Percentiles rank a stretch among this genome's conserved stretches.
These are phyloP conservation scores for Polyporus tsugae DNA, from an alignment of 1,284 basidiomycete genomes.

Conservation along the genomic window DNA sequence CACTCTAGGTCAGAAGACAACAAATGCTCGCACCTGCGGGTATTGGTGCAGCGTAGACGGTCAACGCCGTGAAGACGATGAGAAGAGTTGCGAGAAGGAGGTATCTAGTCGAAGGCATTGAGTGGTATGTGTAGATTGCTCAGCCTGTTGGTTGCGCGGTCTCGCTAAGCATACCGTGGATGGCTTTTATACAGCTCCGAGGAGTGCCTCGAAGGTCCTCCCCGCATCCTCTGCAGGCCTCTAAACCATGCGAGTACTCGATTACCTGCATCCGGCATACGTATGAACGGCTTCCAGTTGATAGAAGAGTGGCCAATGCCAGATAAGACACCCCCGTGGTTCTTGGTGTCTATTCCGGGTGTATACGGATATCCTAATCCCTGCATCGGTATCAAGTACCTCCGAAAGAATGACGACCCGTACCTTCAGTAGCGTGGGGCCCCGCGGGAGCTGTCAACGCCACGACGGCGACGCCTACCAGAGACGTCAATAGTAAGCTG, in stretches of 20 bases:
- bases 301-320: neutral
- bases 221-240: neutral
- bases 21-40: neutral
- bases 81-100: neutral
- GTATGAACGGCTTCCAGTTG: neutral
- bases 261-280: neutral
- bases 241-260: neutral
- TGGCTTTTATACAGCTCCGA: neutral
- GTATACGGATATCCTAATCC: neutral
- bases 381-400: neutral
- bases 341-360: neutral
- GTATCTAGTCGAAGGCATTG: neutral
- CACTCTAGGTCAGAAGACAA: too few relatives aligned
- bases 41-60: neutral
- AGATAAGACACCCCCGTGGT: neutral
- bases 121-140: neutral
- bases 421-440: neutral
- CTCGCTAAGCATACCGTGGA: too few relatives aligned
- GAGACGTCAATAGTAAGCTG: too few relatives aligned
- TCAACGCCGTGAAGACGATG: neutral
- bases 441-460: neutral
- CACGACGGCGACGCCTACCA: neutral
- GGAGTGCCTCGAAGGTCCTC: neutral
- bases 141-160: neutral
- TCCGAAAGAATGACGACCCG: neutral